phyloP scores from a whole-genome alignment of 345 rosid genomes.

The Excoecaria cochinchinensis region DNA sequence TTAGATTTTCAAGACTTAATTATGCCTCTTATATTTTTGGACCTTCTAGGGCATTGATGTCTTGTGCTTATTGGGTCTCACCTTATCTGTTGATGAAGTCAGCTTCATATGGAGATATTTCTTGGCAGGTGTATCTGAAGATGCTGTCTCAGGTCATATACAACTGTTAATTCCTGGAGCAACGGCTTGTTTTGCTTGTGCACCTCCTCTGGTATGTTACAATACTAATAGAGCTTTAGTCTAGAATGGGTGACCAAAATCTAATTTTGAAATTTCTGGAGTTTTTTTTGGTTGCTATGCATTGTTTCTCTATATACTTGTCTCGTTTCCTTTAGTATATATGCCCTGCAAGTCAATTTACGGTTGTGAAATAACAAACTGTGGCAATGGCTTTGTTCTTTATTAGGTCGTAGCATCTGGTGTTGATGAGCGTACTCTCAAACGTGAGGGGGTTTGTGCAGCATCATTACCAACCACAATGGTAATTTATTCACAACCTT shows the following conservation, averaged over 20 bases:
- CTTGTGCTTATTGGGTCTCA: background rate
- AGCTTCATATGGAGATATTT: background rate
- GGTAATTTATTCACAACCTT: constrained; percentile 40
- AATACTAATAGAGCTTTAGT: constrained; percentile 5
- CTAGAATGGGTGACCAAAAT: constrained; percentile 2
- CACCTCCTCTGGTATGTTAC: constrained; percentile 82
- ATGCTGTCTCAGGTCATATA: constrained; percentile 97
- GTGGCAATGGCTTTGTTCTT: constrained; percentile 1
- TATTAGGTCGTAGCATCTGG: constrained; percentile 93
- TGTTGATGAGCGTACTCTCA: constrained; percentile 89
- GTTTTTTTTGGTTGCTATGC: background rate
- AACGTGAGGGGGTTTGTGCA: constrained; percentile 96
- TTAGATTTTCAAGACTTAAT: constrained; percentile 4
- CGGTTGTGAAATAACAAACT: constrained; percentile 5
- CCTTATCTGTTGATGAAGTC: background rate
- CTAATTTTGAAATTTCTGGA: constrained; percentile 1
- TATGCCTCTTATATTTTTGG: background rate
- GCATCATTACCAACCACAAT: constrained; percentile 94
- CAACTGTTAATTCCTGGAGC: constrained; percentile 93
- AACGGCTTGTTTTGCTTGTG: constrained; percentile 98
- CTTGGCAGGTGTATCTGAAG: constrained; percentile 90
- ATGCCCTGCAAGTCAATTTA: background rate
- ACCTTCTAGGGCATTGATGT: background rate
- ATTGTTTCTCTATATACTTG: background rate
- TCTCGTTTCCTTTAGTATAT: background rate